Evolutionary conservation across 2,329 filamentous ascomycete species (phyloP).

Genomic region (Dryadomyces quercivorus): DNA sequence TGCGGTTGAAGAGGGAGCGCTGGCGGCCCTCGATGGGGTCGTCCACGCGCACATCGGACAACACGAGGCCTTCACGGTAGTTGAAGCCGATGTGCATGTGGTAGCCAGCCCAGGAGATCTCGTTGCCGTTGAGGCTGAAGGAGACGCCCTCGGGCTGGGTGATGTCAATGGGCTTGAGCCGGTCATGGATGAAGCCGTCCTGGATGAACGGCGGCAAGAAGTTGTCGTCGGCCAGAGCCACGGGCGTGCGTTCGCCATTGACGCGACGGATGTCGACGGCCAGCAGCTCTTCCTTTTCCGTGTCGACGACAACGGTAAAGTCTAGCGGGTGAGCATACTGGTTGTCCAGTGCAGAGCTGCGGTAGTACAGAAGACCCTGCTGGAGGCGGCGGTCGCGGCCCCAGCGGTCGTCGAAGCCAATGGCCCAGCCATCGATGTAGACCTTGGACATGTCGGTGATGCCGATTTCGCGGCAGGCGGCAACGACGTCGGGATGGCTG

Average conservation of each 20-base stretch:
- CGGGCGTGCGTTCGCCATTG: slow-evolving; percentile 61
- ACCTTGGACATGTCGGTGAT: slow-evolving; percentile 84
- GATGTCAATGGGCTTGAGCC: slow-evolving; percentile 64
- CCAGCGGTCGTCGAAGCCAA: slow-evolving; percentile 85
- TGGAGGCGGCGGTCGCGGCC: slow-evolving; percentile 69
- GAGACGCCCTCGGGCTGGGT: slow-evolving; percentile 72
- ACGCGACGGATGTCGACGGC: slow-evolving; percentile 74
- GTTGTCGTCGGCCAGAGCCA: slow-evolving; percentile 67
- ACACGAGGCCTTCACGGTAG: slow-evolving; percentile 80
- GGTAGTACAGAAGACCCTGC: slow-evolving; percentile 92
- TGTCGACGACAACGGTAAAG: slow-evolving; percentile 85
- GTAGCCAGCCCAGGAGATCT: slow-evolving; percentile 85
- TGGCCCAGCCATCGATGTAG: slow-evolving; percentile 93
- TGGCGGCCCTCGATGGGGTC: slow-evolving; percentile 55
- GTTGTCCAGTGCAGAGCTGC: slow-evolving; percentile 70
- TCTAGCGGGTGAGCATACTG: slow-evolving; percentile 89
- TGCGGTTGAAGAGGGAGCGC: slow-evolving; percentile 73
- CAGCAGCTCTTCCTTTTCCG: slow-evolving; percentile 64
- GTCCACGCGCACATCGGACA: slow-evolving; percentile 83
- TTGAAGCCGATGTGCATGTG: slow-evolving; percentile 90
- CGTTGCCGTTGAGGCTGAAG: slow-evolving; percentile 54
- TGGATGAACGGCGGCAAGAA: slow-evolving; percentile 58
- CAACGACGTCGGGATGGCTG: slow-evolving; percentile 73
- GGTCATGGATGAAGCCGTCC: slow-evolving; percentile 60
- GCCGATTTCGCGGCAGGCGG: slow-evolving; percentile 79